Conservation (phyloP, 495 filamentous ascomycete genomes). For the Tetracladium setigerum region DNA sequence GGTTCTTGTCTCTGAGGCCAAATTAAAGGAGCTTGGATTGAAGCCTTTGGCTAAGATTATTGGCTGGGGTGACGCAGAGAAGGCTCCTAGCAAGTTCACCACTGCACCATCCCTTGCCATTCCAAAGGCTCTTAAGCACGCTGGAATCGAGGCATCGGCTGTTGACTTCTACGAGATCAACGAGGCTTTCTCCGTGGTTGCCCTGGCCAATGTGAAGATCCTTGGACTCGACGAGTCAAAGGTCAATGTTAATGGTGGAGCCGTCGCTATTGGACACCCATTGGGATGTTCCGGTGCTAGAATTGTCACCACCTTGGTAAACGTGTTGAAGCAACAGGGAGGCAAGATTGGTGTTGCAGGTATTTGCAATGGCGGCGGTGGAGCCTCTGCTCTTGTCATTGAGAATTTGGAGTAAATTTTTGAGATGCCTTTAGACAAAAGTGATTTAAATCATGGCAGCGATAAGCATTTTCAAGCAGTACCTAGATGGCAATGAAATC, state of each 20-base stretch:
- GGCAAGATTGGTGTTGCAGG: slow-evolving; percentile 90
- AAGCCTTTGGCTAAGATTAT: slow-evolving; percentile 92
- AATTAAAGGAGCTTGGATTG: slow-evolving; percentile 78
- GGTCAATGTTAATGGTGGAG: slow-evolving; percentile 92
- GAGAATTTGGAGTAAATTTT: slow-evolving; percentile 41
- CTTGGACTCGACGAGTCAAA: slow-evolving; percentile 71
- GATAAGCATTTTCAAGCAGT: no score
- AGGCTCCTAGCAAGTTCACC: slow-evolving; percentile 88
- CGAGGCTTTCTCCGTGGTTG: slow-evolving; percentile 96
- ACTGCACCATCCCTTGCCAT: slow-evolving; percentile 92
- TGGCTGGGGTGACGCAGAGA: slow-evolving; percentile 91
- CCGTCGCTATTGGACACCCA: slow-evolving; percentile 92
- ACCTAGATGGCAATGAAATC: no score
- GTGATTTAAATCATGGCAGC: no score
- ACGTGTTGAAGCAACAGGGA: slow-evolving; percentile 81
- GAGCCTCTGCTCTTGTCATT: slow-evolving; percentile 84
- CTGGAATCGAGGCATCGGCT: slow-evolving; percentile 61
- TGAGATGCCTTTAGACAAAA: neutral
- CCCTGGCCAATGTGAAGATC: slow-evolving; percentile 90
- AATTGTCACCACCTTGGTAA: slow-evolving; percentile 83
- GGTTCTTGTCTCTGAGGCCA: slow-evolving; percentile 83
- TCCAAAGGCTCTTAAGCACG: slow-evolving; percentile 92
- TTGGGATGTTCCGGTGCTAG: slow-evolving; percentile 89
- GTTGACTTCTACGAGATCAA: slow-evolving; percentile 98
- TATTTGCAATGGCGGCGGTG: slow-evolving; percentile 97